These are phyloP conservation scores for Didymella pinodella DNA, from an alignment of 2,329 filamentous ascomycete species.

Conservation along the genomic window DNA sequence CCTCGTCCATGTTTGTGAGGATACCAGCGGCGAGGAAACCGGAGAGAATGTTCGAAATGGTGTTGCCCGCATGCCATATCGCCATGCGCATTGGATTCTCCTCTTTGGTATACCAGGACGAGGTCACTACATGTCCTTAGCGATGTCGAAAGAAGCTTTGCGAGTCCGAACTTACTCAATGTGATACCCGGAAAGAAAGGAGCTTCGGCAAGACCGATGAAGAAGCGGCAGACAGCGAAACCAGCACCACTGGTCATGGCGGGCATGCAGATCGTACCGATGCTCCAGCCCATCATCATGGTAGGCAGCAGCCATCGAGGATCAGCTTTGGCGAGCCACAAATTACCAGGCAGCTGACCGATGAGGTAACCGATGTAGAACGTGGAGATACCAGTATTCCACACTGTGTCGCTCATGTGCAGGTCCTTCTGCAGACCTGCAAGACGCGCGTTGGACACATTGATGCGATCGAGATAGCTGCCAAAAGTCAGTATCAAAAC, in stretches of 20 bases:
- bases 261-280: slow-evolving; percentile 57
- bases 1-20: slow-evolving; percentile 55
- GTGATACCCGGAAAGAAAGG: slow-evolving; percentile 52
- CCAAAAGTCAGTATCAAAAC: background rate
- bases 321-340: slow-evolving; percentile 54
- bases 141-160: background rate
- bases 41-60: slow-evolving; percentile 57
- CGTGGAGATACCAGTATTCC: slow-evolving; percentile 53
- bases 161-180: slow-evolving; percentile 41
- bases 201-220: slow-evolving; percentile 52
- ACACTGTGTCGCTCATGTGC: slow-evolving; percentile 41
- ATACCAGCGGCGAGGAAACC: slow-evolving; percentile 57
- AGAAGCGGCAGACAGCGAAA: slow-evolving; percentile 50
- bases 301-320: slow-evolving; percentile 49
- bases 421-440: slow-evolving; percentile 52
- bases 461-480: slow-evolving; percentile 54
- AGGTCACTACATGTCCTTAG: slow-evolving; percentile 31
- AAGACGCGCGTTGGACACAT: slow-evolving; percentile 52
- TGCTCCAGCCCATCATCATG: slow-evolving; percentile 56
- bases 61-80: slow-evolving; percentile 58
- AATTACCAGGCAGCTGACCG: slow-evolving; percentile 57
- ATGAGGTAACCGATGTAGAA: slow-evolving; percentile 59
- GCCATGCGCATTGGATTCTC: slow-evolving; percentile 56
- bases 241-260: slow-evolving; percentile 47
- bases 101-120: slow-evolving; percentile 58